A percentile compares a stretch with the other conserved stretches of the same genome.
These are phyloP conservation scores for Hypsizygus ulmarius DNA, from an alignment of 1,284 basidiomycete genomes.

Conservation along the genomic window DNA sequence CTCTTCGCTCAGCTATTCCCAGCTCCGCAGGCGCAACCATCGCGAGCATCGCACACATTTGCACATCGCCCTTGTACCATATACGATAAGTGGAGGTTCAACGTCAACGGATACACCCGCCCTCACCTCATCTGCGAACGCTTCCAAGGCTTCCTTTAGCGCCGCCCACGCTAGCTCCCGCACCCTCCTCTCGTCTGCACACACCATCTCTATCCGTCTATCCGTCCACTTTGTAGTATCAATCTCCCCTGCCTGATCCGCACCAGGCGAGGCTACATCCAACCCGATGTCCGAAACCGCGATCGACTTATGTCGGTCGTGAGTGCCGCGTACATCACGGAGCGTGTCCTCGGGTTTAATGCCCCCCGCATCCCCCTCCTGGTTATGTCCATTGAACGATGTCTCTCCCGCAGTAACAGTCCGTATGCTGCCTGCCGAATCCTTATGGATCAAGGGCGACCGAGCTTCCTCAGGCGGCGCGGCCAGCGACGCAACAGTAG, in stretches of 20 bases:
- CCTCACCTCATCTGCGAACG: slow-evolving; percentile 59
- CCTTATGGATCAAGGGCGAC: slow-evolving; percentile 36
- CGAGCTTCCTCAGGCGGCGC: slow-evolving; percentile 31
- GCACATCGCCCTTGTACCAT: slow-evolving; percentile 60
- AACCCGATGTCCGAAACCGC: slow-evolving; percentile 26
- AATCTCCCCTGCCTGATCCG: slow-evolving; percentile 13
- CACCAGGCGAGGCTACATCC: slow-evolving; percentile 16
- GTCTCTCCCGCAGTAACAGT: slow-evolving; percentile 58
- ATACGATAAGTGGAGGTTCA: background rate
- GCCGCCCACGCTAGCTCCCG: slow-evolving; percentile 56
- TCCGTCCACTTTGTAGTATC: slow-evolving; percentile 33
- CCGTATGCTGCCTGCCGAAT: slow-evolving; percentile 63
- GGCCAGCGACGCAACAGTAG: slow-evolving; percentile 55
- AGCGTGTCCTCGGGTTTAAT: slow-evolving; percentile 24
- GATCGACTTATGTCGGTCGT: slow-evolving; percentile 24
- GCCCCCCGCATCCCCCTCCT: slow-evolving; percentile 18
- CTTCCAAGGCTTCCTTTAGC: slow-evolving; percentile 54
- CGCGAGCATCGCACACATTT: slow-evolving; percentile 70
- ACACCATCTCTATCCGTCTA: slow-evolving; percentile 41
- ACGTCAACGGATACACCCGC: background rate
- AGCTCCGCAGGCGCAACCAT: slow-evolving; percentile 59
- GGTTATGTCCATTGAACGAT: slow-evolving; percentile 30
- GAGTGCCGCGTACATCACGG: slow-evolving; percentile 22
- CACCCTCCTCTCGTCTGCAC: slow-evolving; percentile 49
- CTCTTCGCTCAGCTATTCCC: slow-evolving; percentile 39